phyloP scores from a whole-genome alignment of 1,284 basidiomycete genomes.

The Sporisorium sorghi region DNA sequence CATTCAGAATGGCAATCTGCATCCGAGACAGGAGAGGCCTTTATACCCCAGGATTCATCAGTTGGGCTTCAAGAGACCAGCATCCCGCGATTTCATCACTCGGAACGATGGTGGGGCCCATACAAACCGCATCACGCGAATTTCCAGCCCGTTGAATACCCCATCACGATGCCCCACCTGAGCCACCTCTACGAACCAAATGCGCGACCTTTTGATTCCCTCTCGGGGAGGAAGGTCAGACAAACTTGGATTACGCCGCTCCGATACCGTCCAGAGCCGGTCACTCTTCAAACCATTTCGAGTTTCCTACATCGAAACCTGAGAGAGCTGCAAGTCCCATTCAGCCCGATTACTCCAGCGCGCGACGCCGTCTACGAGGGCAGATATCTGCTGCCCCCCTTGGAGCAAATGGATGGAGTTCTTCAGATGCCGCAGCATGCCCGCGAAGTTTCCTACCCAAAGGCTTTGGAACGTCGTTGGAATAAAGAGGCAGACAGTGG shows the following conservation, averaged over 20 bases:
- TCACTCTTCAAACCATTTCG: not conserved
- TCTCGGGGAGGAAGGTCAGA: too few relatives aligned
- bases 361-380: not conserved
- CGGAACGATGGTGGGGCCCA: not conserved
- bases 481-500: too few relatives aligned
- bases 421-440: not conserved
- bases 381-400: constrained; percentile 9
- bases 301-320: not conserved
- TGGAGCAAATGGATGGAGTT: not conserved
- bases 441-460: too few relatives aligned
- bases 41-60: too few relatives aligned
- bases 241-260: too few relatives aligned
- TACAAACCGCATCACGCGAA: not conserved
- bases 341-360: not conserved
- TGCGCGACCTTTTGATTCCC: too few relatives aligned
- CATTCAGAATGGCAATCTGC: too few relatives aligned
- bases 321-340: too few relatives aligned
- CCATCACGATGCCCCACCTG: not conserved
- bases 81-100: not conserved
- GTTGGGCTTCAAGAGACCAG: too few relatives aligned
- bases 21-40: too few relatives aligned
- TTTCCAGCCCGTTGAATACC: not conserved
- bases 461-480: too few relatives aligned
- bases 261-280: not conserved
- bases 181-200: too few relatives aligned